Evolutionary conservation across 768 basidiomycete species (phyloP).

Genomic region (Hygrocybe punicea): DNA sequence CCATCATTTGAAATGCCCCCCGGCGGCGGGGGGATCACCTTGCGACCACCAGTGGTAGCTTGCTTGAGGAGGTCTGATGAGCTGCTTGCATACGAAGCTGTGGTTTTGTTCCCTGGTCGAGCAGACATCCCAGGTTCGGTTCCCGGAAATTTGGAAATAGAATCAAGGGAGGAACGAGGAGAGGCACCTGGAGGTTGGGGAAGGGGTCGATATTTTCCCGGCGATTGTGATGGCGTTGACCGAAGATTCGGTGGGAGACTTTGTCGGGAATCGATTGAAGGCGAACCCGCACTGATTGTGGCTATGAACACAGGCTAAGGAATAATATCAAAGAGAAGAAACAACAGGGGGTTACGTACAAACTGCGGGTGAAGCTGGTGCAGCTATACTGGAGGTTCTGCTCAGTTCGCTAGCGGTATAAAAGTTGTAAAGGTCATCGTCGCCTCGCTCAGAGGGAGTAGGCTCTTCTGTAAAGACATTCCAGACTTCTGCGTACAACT

Average conservation of each 20-base stretch:
- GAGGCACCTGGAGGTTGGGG: conserved; percentile 44
- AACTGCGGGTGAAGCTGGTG: conserved; percentile 10
- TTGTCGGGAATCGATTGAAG: conserved; percentile 4
- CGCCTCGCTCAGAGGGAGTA: conserved; percentile 30
- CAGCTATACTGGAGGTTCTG: conserved; percentile 12
- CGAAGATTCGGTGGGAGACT: conserved; percentile 13
- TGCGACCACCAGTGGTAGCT: conserved; percentile 16
- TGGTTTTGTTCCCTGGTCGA: conserved; percentile 18
- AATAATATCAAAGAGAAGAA: not conserved
- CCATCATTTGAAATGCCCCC: conserved; percentile 2
- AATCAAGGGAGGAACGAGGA: conserved; percentile 26
- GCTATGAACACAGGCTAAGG: not conserved
- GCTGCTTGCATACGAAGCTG: conserved; percentile 22
- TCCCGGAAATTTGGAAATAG: conserved; percentile 40
- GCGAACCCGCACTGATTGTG: not conserved
- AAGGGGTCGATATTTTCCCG: conserved; percentile 33
- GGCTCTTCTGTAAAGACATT: conserved; percentile 56
- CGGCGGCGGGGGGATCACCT: conserved; percentile 22
- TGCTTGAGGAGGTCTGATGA: conserved; percentile 18
- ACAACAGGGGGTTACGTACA: not conserved
- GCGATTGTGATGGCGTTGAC: conserved; percentile 19
- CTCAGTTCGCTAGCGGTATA: conserved; percentile 30
- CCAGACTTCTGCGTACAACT: conserved; percentile 74
- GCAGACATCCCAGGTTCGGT: conserved; percentile 28
- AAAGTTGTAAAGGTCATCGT: conserved; percentile 39